Base-by-base conservation (phyloP, 78 protist genomes). In the Monosiga brevicollis region DNA sequence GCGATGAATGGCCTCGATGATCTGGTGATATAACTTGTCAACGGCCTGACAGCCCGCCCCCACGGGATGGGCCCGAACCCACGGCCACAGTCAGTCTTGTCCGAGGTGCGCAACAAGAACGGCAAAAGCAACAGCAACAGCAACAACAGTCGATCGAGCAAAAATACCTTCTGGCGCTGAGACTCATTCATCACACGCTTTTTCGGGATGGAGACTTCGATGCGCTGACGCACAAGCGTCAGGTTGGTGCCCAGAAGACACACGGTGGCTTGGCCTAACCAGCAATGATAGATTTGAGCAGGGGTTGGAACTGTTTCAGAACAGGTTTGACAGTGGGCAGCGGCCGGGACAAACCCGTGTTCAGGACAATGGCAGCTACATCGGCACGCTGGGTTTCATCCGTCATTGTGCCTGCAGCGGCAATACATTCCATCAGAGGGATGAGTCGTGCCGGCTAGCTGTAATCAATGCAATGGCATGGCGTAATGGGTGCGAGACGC, bases 181-280 rank as follows among this genome's bases (percentile, higher is more conserved):
- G 71, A 0, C 0, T 39, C 73, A 42, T 9, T 1, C 87, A 73
- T 41, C 35, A 74, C 0, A 80, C 88, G 87, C 81, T 91, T 91
- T 24, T 70, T 35, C 10, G 94, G 90, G 22, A 87, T 54, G 26
- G 39, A 2, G 55, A 87, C 89, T 0, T 88, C 93, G 26, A 95
- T 86, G 41, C 84, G 40, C 38, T 88, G 84, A 40, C 88, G 87
- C 76, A 90, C 81, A 2, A 93, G 81, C 0, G 98, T 93, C 95
- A 93, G 88, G 34, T 82, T 62, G 15, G 83, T 26, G 6, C 94
- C 91, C 79, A 95, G 82, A 11, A 93, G 83, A 85, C 95, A 93
- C 72, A 95, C 81, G 82, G 89, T 35, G 0, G 95, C 95, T 20
- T 90, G 76, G 71, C 95, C 95, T 34, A 83, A 87, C 39, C 40